Percentiles rank a stretch among this genome's conserved stretches.
These are phyloP conservation scores for Phytophthora tentaculata DNA, from an alignment of 352 stramenopile species.

Conservation along the genomic window DNA sequence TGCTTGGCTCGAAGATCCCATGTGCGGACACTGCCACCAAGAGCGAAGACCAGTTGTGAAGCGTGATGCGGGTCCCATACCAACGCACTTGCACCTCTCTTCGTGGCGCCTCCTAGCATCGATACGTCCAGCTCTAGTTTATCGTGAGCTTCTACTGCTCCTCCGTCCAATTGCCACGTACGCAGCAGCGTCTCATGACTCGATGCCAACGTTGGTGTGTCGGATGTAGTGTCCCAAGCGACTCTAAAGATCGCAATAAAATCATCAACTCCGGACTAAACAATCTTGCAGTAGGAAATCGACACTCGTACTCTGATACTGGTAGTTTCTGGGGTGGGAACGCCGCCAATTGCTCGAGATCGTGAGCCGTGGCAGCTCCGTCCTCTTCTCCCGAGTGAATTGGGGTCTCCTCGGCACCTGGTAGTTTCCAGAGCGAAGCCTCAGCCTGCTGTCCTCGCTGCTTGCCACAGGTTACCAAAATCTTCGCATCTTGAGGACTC, in stretches of 20 bases:
- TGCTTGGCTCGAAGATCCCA: slow-evolving; percentile 75
- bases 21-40: slow-evolving; percentile 65
- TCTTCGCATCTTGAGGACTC: slow-evolving; percentile 50
- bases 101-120: slow-evolving; percentile 41
- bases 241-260: slow-evolving; percentile 29
- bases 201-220: slow-evolving; percentile 37
- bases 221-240: slow-evolving; percentile 43
- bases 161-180: slow-evolving; percentile 58
- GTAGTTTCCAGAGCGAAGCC: slow-evolving; percentile 62
- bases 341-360: slow-evolving; percentile 41
- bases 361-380: slow-evolving; percentile 13
- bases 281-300: too few species aligned
- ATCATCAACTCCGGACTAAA: slow-evolving; percentile 8
- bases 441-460: slow-evolving; percentile 35
- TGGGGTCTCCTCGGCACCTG: slow-evolving; percentile 11
- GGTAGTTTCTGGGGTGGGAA: slow-evolving; percentile 54
- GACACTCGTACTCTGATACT: slow-evolving; percentile 47
- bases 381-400: slow-evolving; percentile 10
- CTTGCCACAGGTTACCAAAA: slow-evolving; percentile 69
- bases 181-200: slow-evolving; percentile 55
- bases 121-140: slow-evolving; percentile 63
- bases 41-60: slow-evolving; percentile 66
- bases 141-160: slow-evolving; percentile 40
- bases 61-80: slow-evolving; percentile 88
- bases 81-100: slow-evolving; percentile 39